Evolutionary conservation across 2,329 filamentous ascomycete species (phyloP).

Genomic region (Aspergillus ibericus): DNA sequence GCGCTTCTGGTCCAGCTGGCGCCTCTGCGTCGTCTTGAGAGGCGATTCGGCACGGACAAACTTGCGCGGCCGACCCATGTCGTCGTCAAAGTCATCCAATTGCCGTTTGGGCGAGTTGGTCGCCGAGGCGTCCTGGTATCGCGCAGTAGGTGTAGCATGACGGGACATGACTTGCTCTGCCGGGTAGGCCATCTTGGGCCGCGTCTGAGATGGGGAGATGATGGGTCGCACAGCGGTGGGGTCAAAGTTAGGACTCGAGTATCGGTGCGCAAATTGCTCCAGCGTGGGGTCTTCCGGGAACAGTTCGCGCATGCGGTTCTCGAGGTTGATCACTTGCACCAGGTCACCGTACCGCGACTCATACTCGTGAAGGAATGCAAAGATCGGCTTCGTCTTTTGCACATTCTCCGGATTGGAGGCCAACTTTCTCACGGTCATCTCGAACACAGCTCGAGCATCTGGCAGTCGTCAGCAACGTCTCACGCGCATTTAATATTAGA

Average conservation of each 20-base stretch:
- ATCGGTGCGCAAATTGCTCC: conserved; percentile 73
- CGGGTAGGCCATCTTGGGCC: conserved; percentile 54
- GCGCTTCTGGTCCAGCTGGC: conserved; percentile 71
- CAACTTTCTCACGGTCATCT: conserved; percentile 84
- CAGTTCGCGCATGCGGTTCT: conserved; percentile 89
- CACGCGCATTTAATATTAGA: conserved; percentile 16
- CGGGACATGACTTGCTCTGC: conserved; percentile 26
- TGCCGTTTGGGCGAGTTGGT: conserved; percentile 56
- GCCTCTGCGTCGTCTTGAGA: conserved; percentile 83
- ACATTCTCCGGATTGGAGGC: conserved; percentile 72
- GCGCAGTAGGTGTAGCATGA: conserved; percentile 38
- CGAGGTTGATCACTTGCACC: conserved; percentile 83
- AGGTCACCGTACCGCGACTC: conserved; percentile 94
- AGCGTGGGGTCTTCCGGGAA: conserved; percentile 84
- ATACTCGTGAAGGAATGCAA: conserved; percentile 90
- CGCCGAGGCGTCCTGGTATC: conserved; percentile 35
- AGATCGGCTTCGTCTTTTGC: conserved; percentile 77
- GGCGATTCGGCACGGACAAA: conserved; percentile 87
- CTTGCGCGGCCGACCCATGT: conserved; percentile 75
- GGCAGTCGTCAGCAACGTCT: conserved; percentile 17
- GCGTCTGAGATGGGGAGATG: conserved; percentile 79
- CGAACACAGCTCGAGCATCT: conserved; percentile 95
- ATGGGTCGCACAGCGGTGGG: conserved; percentile 79
- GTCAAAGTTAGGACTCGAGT: conserved; percentile 72
- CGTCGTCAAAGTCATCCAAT: conserved; percentile 71